Evolutionary conservation across 495 filamentous ascomycete species (phyloP).

Genomic region (Xylaria telfairii): DNA sequence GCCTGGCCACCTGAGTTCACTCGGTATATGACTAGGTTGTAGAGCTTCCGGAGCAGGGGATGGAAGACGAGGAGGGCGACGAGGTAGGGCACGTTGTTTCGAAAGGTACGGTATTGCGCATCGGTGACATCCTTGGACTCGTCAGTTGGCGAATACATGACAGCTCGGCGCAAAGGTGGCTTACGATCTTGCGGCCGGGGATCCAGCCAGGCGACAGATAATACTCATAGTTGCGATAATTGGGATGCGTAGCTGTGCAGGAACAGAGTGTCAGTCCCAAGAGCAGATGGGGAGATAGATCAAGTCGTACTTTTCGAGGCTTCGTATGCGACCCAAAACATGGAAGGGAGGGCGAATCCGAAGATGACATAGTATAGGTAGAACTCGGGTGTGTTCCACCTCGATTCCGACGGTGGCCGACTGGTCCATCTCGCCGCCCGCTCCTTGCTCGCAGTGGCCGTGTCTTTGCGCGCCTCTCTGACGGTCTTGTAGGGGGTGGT

Average conservation of each 20-base stretch:
- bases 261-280: not conserved
- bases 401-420: slow-evolving; percentile 66
- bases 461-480: slow-evolving; percentile 47
- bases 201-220: slow-evolving; percentile 88
- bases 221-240: slow-evolving; percentile 74
- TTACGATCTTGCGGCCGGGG: slow-evolving; percentile 86
- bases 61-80: slow-evolving; percentile 72
- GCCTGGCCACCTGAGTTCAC: slow-evolving; percentile 27
- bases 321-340: slow-evolving; percentile 88
- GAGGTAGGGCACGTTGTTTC: slow-evolving; percentile 85
- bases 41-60: slow-evolving; percentile 75
- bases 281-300: not conserved
- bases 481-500: slow-evolving; percentile 65
- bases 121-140: slow-evolving; percentile 81
- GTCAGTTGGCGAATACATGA: not conserved
- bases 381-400: slow-evolving; percentile 89
- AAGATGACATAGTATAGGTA: slow-evolving; percentile 80
- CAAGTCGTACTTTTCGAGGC: slow-evolving; percentile 77
- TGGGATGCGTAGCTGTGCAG: slow-evolving; percentile 74
- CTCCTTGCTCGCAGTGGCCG: slow-evolving; percentile 35
- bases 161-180: slow-evolving; percentile 33
- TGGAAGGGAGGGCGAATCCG: slow-evolving; percentile 71
- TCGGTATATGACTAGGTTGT: slow-evolving; percentile 56
- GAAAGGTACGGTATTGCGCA: slow-evolving; percentile 84
- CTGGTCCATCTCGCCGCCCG: slow-evolving; percentile 48